Percentiles rank a stretch among this genome's conserved stretches.
Conservation (phyloP, 139 green algal genomes). For the Zygnema circumcarinatum region DNA sequence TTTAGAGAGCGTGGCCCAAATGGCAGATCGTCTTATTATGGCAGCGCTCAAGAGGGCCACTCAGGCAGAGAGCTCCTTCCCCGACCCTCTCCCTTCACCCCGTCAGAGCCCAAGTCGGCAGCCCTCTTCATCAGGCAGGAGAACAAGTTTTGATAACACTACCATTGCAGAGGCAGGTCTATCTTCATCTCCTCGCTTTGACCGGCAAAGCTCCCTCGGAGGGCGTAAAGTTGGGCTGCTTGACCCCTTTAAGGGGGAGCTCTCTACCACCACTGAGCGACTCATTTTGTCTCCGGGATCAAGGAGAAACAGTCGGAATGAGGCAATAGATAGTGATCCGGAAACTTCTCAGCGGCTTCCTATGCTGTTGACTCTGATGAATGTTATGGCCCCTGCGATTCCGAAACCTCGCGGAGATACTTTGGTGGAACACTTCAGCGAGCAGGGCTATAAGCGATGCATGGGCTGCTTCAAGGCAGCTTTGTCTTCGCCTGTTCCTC, state of each 20-base stretch:
- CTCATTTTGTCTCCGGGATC: background rate
- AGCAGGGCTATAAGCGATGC: background rate
- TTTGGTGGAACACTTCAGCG: background rate
- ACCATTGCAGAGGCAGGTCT: too few relatives aligned
- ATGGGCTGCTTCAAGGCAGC: background rate
- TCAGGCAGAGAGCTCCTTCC: background rate
- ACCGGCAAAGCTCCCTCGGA: background rate
- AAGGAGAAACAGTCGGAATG: background rate
- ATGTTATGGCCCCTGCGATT: background rate
- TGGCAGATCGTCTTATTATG: background rate
- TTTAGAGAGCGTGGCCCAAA: constrained; percentile 4
- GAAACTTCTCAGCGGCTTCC: background rate
- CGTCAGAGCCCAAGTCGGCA: background rate
- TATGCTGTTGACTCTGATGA: background rate
- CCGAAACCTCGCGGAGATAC: background rate
- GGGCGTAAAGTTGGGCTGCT: background rate
- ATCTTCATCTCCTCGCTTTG: background rate
- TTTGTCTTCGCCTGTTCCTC: background rate
- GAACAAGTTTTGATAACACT: background rate
- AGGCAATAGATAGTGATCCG: background rate
- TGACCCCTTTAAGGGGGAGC: background rate
- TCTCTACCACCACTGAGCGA: background rate
- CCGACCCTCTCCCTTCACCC: background rate
- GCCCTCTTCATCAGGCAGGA: background rate
- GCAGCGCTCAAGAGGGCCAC: background rate